These are phyloP conservation scores for Paulownia fortunei DNA, from an alignment of 257 asterid species.

Conservation along the genomic window DNA sequence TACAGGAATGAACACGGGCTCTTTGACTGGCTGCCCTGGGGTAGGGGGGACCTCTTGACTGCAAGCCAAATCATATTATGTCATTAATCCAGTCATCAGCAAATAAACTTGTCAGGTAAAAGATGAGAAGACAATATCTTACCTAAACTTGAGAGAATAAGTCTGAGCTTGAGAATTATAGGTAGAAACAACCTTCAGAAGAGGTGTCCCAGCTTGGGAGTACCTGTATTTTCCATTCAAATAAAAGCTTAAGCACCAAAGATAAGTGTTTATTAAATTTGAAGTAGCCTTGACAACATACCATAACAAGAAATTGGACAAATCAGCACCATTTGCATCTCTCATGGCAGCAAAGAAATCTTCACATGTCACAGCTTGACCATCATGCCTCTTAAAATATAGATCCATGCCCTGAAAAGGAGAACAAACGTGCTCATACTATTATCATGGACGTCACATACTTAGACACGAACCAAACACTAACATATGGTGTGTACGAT, in stretches of 20 bases:
- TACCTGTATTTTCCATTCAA: conserved; percentile 64
- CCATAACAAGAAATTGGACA: conserved; percentile 88
- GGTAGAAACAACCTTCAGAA: conserved; percentile 62
- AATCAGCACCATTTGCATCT: conserved; percentile 92
- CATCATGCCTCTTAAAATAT: conserved; percentile 82
- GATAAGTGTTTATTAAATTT: background rate
- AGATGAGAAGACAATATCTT: conserved; percentile 18
- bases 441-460: background rate
- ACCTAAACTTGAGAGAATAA: conserved; percentile 87
- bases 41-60: conserved; percentile 97
- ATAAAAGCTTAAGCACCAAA: conserved; percentile 21
- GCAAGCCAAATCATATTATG: conserved; percentile 36
- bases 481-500: background rate
- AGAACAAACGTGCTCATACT: conserved; percentile 7
- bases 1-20: conserved; percentile 85
- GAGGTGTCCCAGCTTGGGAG: conserved; percentile 98
- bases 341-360: conserved; percentile 95
- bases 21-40: conserved; percentile 87
- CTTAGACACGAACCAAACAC: background rate
- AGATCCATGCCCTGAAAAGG: conserved; percentile 77
- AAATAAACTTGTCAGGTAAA: background rate
- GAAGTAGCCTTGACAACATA: conserved; percentile 37
- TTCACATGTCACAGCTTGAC: conserved; percentile 89
- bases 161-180: conserved; percentile 69
- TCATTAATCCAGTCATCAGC: conserved; percentile 10